A percentile compares a stretch with the other conserved stretches of the same genome.
phyloP scores from a whole-genome alignment of 2,329 filamentous ascomycete genomes.

The Trichoderma arundinaceum region DNA sequence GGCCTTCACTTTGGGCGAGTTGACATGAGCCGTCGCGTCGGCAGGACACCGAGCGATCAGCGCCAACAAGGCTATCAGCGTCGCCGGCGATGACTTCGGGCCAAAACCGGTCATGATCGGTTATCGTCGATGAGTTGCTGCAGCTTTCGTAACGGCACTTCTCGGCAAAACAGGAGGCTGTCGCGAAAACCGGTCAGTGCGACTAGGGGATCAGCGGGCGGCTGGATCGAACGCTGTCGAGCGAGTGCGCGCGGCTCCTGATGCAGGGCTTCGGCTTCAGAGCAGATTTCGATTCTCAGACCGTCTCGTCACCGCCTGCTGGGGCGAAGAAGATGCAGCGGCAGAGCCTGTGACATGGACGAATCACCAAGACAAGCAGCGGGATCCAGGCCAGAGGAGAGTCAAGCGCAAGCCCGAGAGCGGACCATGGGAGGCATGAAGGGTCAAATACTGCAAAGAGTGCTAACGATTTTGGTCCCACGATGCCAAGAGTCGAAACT shows the following conservation, averaged over 20 bases:
- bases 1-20: constrained; percentile 20
- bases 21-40: constrained; percentile 34
- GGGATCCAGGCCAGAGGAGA: background rate
- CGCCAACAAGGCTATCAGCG: constrained; percentile 40
- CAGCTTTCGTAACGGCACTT: background rate
- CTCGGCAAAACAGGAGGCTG: background rate
- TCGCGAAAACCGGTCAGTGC: background rate
- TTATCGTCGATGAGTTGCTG: background rate
- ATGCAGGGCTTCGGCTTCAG: background rate
- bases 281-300: background rate
- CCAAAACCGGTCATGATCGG: background rate
- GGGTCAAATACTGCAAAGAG: constrained; percentile 11
- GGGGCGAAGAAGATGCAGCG: constrained; percentile 1
- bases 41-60: constrained; percentile 33
- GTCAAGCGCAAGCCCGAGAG: constrained; percentile 13
- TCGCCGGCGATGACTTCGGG: constrained; percentile 24
- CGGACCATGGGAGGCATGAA: constrained; percentile 17
- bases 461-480: constrained; percentile 23
- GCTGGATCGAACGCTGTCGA: too few relatives aligned
- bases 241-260: background rate
- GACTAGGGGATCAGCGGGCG: background rate
- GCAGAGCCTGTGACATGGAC: background rate
- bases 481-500: constrained; percentile 27
- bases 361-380: background rate
- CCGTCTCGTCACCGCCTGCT: constrained; percentile 8